Evolutionary conservation across 2,329 filamentous ascomycete species (phyloP), one percentile per base, ranked within the genome.

Genomic region (Colletotrichum sidae): DNA sequence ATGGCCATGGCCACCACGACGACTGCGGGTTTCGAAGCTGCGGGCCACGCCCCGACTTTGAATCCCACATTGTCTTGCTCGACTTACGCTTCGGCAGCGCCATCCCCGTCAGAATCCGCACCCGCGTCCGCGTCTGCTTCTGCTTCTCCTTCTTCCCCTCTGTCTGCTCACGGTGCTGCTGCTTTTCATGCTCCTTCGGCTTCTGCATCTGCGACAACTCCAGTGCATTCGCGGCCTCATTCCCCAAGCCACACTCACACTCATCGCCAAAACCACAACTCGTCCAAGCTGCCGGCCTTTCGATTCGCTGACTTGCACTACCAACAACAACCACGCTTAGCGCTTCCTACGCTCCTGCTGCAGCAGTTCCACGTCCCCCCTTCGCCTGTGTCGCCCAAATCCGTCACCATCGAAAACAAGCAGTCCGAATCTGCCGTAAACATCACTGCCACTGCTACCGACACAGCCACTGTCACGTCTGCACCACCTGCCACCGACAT

Each of bases 231-330:
- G 70, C 67, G 62, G 67, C 73, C 17, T 17, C 8, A 59, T n/a
- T 59, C 52, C 34, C 65, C 54, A 65, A 72, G 59, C 65, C 82
- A 86, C 69, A 74, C 76, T 49, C 82, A 86, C 70, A 74, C 76
- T 49, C 84, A 86, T 74, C 83, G 84, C 59, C 83, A 84, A 69
- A 83, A 73, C 72, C 81, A 86, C 74, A 86, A 80, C 71, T 82
- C 84, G 44, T 87, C 84, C 67, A 87, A 86, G 70, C 75, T 86
- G 69, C 84, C 85, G 35, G 80, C 84, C 25, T 86, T 83, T 73
- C 84, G 84, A 64, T 84, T 85, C 71, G 81, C 79, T 69, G 84
- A 86, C 75, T 76, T 25, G 25, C 25, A 76, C 60, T 78, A 77
- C 65, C 76, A 52, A 74, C 78, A 59, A 55, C 60, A 49, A 54